Evolutionary conservation across 495 filamentous ascomycete species (phyloP).

Genomic region (Saxispiralis lemnorum): DNA sequence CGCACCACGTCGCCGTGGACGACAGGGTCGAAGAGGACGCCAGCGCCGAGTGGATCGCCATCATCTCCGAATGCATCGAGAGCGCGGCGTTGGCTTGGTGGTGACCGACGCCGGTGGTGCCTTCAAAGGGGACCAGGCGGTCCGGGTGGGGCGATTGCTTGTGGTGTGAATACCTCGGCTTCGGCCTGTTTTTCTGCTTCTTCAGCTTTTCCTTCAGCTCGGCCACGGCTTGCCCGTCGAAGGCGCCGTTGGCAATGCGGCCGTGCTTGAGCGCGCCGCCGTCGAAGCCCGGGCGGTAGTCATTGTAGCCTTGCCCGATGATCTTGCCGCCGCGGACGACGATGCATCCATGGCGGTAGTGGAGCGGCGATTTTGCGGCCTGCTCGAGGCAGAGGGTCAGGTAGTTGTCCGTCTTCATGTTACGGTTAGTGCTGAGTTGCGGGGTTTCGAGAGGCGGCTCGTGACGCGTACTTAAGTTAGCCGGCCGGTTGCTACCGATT

Average conservation of each 20-base stretch:
- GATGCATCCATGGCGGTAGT: conserved; percentile 33
- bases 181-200: conserved; percentile 24
- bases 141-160: neutral
- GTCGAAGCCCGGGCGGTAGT: conserved; percentile 27
- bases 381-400: conserved; percentile 35
- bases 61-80: conserved; percentile 39
- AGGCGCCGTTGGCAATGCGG: conserved; percentile 16
- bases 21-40: conserved; percentile 27
- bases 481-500: too few species aligned
- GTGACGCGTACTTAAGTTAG: conserved; percentile 2
- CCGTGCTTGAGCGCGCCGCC: conserved; percentile 31
- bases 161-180: conserved; percentile 3
- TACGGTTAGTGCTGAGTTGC: conserved; percentile 5
- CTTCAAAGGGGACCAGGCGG: conserved; percentile 20
- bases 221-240: conserved; percentile 19
- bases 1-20: conserved; percentile 24
- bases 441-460: neutral
- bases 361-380: conserved; percentile 32
- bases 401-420: conserved; percentile 27
- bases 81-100: conserved; percentile 26
- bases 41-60: conserved; percentile 36
- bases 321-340: conserved; percentile 36
- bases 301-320: conserved; percentile 33
- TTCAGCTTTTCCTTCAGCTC: conserved; percentile 22
- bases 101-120: conserved; percentile 13